Percentiles rank a stretch among this genome's conserved stretches.
These are phyloP conservation scores for Penicillium mononematosum DNA, from an alignment of 495 filamentous ascomycete species.

Conservation along the genomic window DNA sequence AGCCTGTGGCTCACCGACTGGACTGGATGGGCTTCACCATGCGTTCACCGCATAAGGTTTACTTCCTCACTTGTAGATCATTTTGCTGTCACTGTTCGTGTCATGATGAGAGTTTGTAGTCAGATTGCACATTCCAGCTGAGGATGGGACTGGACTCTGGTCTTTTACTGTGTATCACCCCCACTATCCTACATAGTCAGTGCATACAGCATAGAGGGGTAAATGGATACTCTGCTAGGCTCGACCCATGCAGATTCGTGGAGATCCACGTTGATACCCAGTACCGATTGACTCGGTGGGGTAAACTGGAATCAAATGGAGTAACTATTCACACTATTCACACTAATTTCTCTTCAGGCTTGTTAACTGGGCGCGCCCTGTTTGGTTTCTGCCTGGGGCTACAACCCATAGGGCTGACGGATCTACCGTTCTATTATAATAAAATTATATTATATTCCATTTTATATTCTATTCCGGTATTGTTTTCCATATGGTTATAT, in stretches of 20 bases:
- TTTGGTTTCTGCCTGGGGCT: conserved; percentile 24
- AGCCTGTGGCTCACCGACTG: conserved; percentile 10
- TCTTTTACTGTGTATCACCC: not conserved
- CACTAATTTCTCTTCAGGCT: not conserved
- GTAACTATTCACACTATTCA: not conserved
- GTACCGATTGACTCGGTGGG: no score
- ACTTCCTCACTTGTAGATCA: not conserved
- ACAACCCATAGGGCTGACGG: conserved; percentile 21
- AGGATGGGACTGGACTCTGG: not conserved
- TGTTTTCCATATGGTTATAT: not conserved
- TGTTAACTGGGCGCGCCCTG: conserved; percentile 7
- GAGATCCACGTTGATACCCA: no score
- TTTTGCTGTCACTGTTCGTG: no score
- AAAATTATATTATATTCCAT: no score
- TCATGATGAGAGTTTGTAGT: not conserved
- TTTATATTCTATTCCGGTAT: not conserved
- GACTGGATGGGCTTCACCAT: not conserved
- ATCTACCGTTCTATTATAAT: conserved; percentile 4
- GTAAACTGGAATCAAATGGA: no score
- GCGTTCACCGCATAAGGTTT: conserved; percentile 3
- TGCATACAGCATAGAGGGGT: not conserved
- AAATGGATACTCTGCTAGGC: not conserved
- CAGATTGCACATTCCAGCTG: not conserved
- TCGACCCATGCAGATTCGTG: no score
- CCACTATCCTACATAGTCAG: not conserved